Base-by-base conservation (phyloP, 2,329 filamentous ascomycete species). In the Fusarium sp. region DNA sequence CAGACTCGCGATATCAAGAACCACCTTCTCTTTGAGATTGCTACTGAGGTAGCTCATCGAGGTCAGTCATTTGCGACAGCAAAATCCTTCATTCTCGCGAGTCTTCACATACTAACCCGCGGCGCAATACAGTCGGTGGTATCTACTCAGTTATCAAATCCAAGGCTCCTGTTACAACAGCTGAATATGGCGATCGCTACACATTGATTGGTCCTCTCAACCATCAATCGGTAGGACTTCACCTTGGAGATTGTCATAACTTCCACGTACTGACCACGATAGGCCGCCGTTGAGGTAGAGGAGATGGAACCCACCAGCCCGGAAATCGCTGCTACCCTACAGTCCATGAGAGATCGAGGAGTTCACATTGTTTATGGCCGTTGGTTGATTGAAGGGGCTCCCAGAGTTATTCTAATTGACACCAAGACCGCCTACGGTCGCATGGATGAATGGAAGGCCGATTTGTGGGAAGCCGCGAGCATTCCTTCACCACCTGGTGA, bases 91-190 rank as follows among this genome's bases (percentile, higher is more conserved):
- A 33, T n/a, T 61, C 39, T 42, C 25, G 23, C n/a, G 25, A 57
- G 51, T 42, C 45, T 64, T 70, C 56, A 54, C 64, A 61, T 68
- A 66, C 70, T 73, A 58, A 69, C 56, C n/a, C 44, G 46, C 42
- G 67, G 25, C 45, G 54, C 60, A 42, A 64, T 21, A 23, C 64
- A 97, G 96, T 99, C 70, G 96, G 96, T 80, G 96, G 96, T 78
- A 99, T 99, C 84, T 99, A 99, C 87, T 98, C 95, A 21, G 96
- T 99, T 74, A 91, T 99, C 84, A 99, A 99, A 84, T 99, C 96
- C 70, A 99, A 99, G 84, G 95, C 96, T 41, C 95, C 96, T 56
- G 96, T 98, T 70, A 98, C 96, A 46, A 98, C 95, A 2, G 94
- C 94, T 69, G 96, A 99, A 83, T 99, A 98, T 96, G 96, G 96